A percentile compares a stretch with the other conserved stretches of the same genome.
Evolutionary conservation across 805 yeast species (phyloP).

Genomic region (Candida montana): DNA sequence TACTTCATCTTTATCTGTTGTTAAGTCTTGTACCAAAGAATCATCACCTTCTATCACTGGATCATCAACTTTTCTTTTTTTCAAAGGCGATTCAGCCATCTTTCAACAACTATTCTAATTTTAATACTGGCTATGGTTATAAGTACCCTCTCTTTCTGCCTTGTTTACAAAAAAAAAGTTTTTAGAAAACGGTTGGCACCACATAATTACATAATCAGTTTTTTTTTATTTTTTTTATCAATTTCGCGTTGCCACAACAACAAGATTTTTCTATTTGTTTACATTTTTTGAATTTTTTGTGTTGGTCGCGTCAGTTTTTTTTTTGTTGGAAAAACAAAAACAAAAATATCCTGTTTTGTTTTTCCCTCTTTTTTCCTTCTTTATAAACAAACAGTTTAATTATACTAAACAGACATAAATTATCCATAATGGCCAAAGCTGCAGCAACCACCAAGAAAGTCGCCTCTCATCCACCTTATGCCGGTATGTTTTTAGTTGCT

Average conservation of each 20-base stretch:
- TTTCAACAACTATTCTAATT: background rate
- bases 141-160: background rate
- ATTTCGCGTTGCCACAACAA: no score
- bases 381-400: no score
- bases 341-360: background rate
- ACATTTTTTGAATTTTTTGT: no score
- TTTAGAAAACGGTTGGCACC: background rate
- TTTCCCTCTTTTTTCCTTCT: no score
- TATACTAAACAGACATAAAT: no score
- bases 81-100: background rate
- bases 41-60: no score
- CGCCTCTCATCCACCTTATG: slow-evolving; percentile 24
- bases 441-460: slow-evolving; percentile 20
- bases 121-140: no score
- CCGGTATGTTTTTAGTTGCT: slow-evolving; percentile 16
- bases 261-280: no score
- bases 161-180: slow-evolving; percentile 1
- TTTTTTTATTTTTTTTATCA: no score
- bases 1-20: background rate
- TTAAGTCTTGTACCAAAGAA: no score
- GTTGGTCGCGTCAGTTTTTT: background rate
- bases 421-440: slow-evolving; percentile 19
- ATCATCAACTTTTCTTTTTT: background rate
- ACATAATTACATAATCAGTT: no score
- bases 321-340: slow-evolving; percentile 1